phyloP scores from a whole-genome alignment of 352 stramenopile species.

The Globisporangium emineosum region DNA sequence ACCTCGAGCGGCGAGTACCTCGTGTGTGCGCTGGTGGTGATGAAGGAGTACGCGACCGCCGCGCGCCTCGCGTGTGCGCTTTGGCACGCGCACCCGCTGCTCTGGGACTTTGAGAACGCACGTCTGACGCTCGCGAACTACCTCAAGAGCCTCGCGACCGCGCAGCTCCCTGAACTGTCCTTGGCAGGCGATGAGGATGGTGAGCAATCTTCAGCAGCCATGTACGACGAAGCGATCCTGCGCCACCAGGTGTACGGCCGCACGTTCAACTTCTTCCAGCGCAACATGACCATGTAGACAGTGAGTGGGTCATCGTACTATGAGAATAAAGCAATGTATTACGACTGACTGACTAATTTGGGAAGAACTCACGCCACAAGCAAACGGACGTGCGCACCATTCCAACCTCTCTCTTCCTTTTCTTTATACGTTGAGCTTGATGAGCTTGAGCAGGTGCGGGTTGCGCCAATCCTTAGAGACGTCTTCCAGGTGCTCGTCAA shows the following conservation, averaged over 20 bases:
- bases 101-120: conserved; percentile 70
- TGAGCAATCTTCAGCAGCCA: not conserved
- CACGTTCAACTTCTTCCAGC: conserved; percentile 25
- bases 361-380: no score
- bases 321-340: conserved; percentile 10
- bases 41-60: conserved; percentile 44
- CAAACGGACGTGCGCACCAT: no score
- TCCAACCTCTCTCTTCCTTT: not conserved
- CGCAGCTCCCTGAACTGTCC: not conserved
- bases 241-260: conserved; percentile 32
- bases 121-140: conserved; percentile 57
- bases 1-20: conserved; percentile 64
- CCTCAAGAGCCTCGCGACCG: conserved; percentile 31
- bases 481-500: conserved; percentile 80
- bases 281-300: conserved; percentile 14
- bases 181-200: not conserved
- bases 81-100: conserved; percentile 52
- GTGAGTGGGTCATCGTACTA: not conserved
- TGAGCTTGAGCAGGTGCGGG: conserved; percentile 54
- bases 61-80: conserved; percentile 50
- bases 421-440: conserved; percentile 73
- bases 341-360: conserved; percentile 6
- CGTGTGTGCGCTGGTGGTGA: conserved; percentile 55
- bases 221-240: conserved; percentile 14
- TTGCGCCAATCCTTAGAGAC: conserved; percentile 76